phyloP scores from a whole-genome alignment of 768 basidiomycete species.

The Hericium rajendrae region DNA sequence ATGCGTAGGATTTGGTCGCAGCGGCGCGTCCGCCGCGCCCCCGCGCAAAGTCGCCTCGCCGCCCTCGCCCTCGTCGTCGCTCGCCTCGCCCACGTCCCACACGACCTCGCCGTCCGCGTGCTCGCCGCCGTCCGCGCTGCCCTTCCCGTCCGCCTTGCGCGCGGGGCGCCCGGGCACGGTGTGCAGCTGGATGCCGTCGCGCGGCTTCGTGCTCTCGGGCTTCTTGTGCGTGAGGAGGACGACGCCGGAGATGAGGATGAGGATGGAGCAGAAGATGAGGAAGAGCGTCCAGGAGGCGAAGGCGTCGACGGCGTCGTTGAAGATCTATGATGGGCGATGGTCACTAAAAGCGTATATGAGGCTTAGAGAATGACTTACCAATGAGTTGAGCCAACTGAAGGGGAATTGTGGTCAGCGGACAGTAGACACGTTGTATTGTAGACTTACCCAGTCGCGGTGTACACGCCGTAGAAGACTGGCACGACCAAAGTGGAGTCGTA shows the following conservation, averaged over 20 bases:
- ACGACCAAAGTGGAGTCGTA: constrained; percentile 90
- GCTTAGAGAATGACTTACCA: constrained; percentile 20
- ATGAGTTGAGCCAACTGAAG: constrained; percentile 48
- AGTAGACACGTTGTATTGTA: background rate
- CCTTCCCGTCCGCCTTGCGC: constrained; percentile 17
- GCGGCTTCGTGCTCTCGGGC: constrained; percentile 40
- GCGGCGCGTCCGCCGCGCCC: constrained; percentile 21
- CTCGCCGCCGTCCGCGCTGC: constrained; percentile 24
- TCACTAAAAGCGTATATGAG: background rate
- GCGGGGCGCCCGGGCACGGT: constrained; percentile 21
- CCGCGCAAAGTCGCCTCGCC: constrained; percentile 15
- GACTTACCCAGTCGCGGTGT: constrained; percentile 70
- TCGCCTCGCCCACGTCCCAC: constrained; percentile 69
- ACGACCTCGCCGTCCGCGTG: constrained; percentile 30
- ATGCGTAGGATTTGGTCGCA: too few relatives aligned
- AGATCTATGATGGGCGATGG: constrained; percentile 33
- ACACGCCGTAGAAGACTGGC: constrained; percentile 90
- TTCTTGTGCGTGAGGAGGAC: constrained; percentile 93
- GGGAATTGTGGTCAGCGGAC: background rate
- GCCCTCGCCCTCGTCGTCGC: constrained; percentile 56
- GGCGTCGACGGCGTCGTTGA: constrained; percentile 79
- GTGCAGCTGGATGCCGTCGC: constrained; percentile 19
- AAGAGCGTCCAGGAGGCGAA: constrained; percentile 85
- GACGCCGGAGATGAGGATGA: constrained; percentile 82
- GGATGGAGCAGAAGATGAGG: constrained; percentile 79